Evolutionary conservation across 1,139 yeast genomes (phyloP), one percentile per base, ranked within the genome.

Genomic region (Saccharomyces hybrid): DNA sequence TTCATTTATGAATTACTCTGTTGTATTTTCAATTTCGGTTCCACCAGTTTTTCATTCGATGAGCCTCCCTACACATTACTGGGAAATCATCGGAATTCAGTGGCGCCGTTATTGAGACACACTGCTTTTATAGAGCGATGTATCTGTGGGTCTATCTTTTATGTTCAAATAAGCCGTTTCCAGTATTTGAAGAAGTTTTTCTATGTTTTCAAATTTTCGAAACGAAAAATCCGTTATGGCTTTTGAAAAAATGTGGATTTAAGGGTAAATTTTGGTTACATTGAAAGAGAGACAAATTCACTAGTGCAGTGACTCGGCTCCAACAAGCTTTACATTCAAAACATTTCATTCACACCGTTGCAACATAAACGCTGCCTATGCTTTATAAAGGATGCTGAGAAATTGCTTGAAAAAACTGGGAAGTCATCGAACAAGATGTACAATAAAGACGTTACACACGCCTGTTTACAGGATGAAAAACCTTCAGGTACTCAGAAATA

Each of bases 371-470:
- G 25, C 11, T 13, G 4, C 25, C 13, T 38, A 38, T 38, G 44
- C 25, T 38, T 16, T 38, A 11, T 9, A 16, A 2, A 38, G 44
- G 1, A 38, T 38, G 44, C n/a, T 38, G 25, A 19, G 11, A 16
- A 38, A 38, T 16, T 38, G n/a, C 8, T 16, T 38, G 8, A 38
- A 13, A 13, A 16, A 16, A 38, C 11, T 38, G 25, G 25, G 44
- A 38, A 16, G 8, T 38, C 3, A 38, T 16, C 44, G 11, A 38
- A 9, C 44, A 11, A 38, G 8, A 16, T 16, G 44, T 19, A 8
- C 44, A 38, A 38, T 65, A 23, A 66, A 66, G 54, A 68, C 70
- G 3, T 51, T 65, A 19, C 61, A 63, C 48, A 67, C 70, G 4
- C 68, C 68, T 1, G 60, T 63, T 16, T 58, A 61, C 50, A 53